Evolutionary conservation across 1,284 basidiomycete species (phyloP).

Genomic region (Takashimella koratensis): DNA sequence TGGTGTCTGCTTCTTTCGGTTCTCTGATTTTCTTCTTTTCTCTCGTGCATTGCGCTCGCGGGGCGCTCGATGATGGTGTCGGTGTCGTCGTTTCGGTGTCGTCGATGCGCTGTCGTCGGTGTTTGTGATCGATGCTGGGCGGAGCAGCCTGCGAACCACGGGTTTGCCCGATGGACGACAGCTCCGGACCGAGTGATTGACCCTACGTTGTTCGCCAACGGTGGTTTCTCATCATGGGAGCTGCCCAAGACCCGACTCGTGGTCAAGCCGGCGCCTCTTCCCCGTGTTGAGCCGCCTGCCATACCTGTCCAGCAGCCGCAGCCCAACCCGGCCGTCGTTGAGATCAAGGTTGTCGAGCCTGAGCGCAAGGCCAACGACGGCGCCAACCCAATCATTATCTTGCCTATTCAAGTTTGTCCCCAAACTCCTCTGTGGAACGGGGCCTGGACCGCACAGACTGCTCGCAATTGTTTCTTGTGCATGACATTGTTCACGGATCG

Average conservation of each 20-base stretch:
- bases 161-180: slow-evolving; percentile 30
- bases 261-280: background rate
- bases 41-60: too few species aligned
- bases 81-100: too few species aligned
- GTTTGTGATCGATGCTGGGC: too few species aligned
- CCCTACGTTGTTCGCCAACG: slow-evolving; percentile 33
- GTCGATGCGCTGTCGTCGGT: too few species aligned
- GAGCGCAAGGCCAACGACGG: background rate
- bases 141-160: slow-evolving; percentile 8
- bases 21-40: too few species aligned
- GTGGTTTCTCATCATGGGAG: slow-evolving; percentile 37
- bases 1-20: too few species aligned
- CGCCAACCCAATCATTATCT: background rate
- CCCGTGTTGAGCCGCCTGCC: background rate
- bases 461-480: slow-evolving; percentile 20
- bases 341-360: slow-evolving; percentile 1
- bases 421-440: background rate
- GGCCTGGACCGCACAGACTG: too few species aligned
- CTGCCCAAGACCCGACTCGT: background rate
- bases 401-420: slow-evolving; percentile 7
- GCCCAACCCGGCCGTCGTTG: background rate
- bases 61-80: too few species aligned
- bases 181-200: slow-evolving; percentile 32
- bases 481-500: slow-evolving; percentile 14
- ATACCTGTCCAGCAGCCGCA: background rate